phyloP scores from a whole-genome alignment of 2,329 filamentous ascomycete genomes.

The Apiospora kogelbergensis region DNA sequence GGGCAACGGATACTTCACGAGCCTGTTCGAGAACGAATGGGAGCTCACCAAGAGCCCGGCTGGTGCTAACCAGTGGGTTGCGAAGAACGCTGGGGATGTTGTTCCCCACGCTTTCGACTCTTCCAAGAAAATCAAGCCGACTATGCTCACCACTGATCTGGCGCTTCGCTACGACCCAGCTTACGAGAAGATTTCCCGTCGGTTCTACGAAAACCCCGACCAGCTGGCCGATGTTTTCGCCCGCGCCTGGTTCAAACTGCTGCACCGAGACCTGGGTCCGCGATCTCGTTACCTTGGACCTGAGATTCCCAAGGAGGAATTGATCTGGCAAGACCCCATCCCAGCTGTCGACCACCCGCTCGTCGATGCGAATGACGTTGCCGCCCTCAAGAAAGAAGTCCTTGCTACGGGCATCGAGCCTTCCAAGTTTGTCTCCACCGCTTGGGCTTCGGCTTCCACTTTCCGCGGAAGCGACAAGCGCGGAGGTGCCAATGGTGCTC shows the following conservation, averaged over 20 bases:
- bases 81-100: conserved; percentile 64
- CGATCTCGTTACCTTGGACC: conserved; percentile 70
- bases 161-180: conserved; percentile 68
- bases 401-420: conserved; percentile 60
- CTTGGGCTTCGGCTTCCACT: conserved; percentile 69
- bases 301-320: conserved; percentile 67
- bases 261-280: conserved; percentile 78
- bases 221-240: conserved; percentile 69
- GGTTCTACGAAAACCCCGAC: conserved; percentile 67
- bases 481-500: conserved; percentile 77
- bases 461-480: conserved; percentile 79
- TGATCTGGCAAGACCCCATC: conserved; percentile 76
- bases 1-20: conserved; percentile 73
- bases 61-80: conserved; percentile 75
- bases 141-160: conserved; percentile 75
- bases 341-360: conserved; percentile 57
- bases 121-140: conserved; percentile 69
- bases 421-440: conserved; percentile 62
- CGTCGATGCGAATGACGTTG: conserved; percentile 61
- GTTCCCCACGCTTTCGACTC: conserved; percentile 72
- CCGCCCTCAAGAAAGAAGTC: conserved; percentile 66
- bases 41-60: conserved; percentile 73
- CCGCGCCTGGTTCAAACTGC: conserved; percentile 80
- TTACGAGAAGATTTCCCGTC: conserved; percentile 75
- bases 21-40: conserved; percentile 78